A percentile compares a stretch with the other conserved stretches of the same genome.
phyloP scores from a whole-genome alignment of 208 protist genomes.

The Trypanosoma lewisi region DNA sequence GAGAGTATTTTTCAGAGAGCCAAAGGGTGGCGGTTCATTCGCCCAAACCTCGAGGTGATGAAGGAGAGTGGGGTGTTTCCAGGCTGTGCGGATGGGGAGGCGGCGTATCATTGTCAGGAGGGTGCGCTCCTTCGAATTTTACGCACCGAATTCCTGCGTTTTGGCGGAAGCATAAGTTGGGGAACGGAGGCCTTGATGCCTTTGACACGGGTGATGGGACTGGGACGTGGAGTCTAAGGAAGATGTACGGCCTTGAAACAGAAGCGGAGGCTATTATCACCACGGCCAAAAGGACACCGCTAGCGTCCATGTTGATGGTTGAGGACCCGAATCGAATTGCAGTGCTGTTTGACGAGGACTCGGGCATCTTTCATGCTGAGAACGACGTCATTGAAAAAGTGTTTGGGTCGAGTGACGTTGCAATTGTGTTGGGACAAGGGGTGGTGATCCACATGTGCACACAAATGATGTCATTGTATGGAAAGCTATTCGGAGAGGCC shows the following conservation, averaged over 20 bases:
- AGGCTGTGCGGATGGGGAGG: slow-evolving; percentile 62
- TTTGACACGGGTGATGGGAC: slow-evolving; percentile 64
- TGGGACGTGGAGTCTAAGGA: slow-evolving; percentile 64
- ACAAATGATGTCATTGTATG: slow-evolving; percentile 29
- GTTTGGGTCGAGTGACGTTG: slow-evolving; percentile 43
- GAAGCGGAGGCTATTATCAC: slow-evolving; percentile 66
- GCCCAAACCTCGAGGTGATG: slow-evolving; percentile 37
- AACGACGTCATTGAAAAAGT: slow-evolving; percentile 26
- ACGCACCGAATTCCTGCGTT: slow-evolving; percentile 72
- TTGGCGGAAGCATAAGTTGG: slow-evolving; percentile 71
- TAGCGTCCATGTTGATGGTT: slow-evolving; percentile 47
- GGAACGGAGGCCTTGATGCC: slow-evolving; percentile 50
- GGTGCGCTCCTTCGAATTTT: slow-evolving; percentile 57
- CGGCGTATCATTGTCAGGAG: slow-evolving; percentile 67
- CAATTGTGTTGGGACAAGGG: slow-evolving; percentile 53
- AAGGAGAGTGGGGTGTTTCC: slow-evolving; percentile 56
- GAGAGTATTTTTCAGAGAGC: slow-evolving; percentile 43
- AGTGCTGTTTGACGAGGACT: slow-evolving; percentile 66
- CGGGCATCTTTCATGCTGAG: slow-evolving; percentile 34
- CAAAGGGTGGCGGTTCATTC: slow-evolving; percentile 65
- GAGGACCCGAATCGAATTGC: slow-evolving; percentile 55
- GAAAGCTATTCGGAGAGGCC: slow-evolving; percentile 38
- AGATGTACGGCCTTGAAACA: slow-evolving; percentile 64
- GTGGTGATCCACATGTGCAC: slow-evolving; percentile 63
- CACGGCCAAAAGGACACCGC: slow-evolving; percentile 34